These are phyloP conservation scores for Ophiostoma sp. DNA, from an alignment of 2,329 filamentous ascomycete species.

Conservation along the genomic window DNA sequence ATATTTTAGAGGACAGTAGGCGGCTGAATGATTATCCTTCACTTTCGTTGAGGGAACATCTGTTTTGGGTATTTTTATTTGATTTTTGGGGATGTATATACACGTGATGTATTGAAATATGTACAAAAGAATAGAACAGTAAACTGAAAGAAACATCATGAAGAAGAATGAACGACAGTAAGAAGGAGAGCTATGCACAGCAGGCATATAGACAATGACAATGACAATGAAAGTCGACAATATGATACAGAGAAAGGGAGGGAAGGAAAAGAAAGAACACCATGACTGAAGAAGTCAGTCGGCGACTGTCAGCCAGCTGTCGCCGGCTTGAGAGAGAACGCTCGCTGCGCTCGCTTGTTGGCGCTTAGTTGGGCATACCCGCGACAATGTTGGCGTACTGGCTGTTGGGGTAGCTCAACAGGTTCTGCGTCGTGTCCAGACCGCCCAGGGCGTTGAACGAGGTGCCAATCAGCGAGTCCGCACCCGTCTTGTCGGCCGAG, in stretches of 20 bases:
- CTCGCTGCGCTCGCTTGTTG: neutral
- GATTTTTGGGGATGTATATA: neutral
- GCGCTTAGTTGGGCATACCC: constrained; percentile 31
- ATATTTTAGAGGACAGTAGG: neutral
- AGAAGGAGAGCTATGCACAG: constrained; percentile 7
- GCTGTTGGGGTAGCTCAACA: constrained; percentile 53
- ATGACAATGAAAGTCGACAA: neutral
- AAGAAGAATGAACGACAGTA: neutral
- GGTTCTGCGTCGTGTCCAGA: constrained; percentile 51
- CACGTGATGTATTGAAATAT: neutral
- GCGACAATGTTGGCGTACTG: constrained; percentile 56
- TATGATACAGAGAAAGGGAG: neutral
- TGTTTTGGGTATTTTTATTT: constrained; percentile 2
- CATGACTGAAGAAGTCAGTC: neutral
- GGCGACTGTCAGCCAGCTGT: no score
- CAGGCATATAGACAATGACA: neutral
- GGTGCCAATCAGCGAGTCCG: constrained; percentile 60
- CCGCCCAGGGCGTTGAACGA: constrained; percentile 45
- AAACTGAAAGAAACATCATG: neutral
- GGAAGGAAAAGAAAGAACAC: neutral
- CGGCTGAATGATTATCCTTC: neutral
- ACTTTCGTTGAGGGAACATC: neutral
- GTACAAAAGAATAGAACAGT: neutral
- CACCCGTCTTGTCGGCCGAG: constrained; percentile 63
- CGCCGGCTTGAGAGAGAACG: neutral